Percentiles rank a stretch among this genome's conserved stretches.
phyloP scores from a whole-genome alignment of 2,329 filamentous ascomycete genomes.

The Verticillium albo-atrum region DNA sequence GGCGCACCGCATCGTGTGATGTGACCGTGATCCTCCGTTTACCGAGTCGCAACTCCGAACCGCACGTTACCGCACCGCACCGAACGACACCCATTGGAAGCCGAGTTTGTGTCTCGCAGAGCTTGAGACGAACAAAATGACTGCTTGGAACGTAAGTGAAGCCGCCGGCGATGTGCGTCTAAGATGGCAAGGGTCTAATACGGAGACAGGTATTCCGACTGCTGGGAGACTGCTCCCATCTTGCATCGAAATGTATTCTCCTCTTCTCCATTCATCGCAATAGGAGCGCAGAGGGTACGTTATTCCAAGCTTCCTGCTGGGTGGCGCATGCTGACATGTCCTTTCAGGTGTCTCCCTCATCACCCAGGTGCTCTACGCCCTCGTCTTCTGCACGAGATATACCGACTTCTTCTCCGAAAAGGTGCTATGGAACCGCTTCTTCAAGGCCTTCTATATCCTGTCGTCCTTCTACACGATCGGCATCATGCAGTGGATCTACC shows the following conservation, averaged over 20 bases:
- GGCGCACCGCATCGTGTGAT: constrained; percentile 9
- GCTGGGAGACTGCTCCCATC: constrained; percentile 78
- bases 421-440: constrained; percentile 65
- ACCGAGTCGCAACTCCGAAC: constrained; percentile 5
- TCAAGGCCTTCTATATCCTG: constrained; percentile 86
- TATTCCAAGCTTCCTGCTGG: background rate
- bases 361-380: constrained; percentile 80
- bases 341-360: constrained; percentile 79
- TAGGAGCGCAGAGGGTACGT: constrained; percentile 72
- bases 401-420: constrained; percentile 68
- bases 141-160: constrained; percentile 33
- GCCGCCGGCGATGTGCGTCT: background rate
- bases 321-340: background rate
- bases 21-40: constrained; percentile 9
- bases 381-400: constrained; percentile 85
- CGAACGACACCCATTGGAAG: background rate
- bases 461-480: constrained; percentile 83
- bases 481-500: constrained; percentile 81
- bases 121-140: constrained; percentile 23
- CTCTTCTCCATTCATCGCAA: constrained; percentile 89
- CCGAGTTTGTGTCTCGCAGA: background rate
- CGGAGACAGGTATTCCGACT: constrained; percentile 61
- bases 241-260: constrained; percentile 82
- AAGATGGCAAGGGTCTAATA: constrained; percentile 2
- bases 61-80: too few species aligned